Evolutionary conservation across 2,329 filamentous ascomycete genomes (phyloP).

Genomic region (Apiospora marii): DNA sequence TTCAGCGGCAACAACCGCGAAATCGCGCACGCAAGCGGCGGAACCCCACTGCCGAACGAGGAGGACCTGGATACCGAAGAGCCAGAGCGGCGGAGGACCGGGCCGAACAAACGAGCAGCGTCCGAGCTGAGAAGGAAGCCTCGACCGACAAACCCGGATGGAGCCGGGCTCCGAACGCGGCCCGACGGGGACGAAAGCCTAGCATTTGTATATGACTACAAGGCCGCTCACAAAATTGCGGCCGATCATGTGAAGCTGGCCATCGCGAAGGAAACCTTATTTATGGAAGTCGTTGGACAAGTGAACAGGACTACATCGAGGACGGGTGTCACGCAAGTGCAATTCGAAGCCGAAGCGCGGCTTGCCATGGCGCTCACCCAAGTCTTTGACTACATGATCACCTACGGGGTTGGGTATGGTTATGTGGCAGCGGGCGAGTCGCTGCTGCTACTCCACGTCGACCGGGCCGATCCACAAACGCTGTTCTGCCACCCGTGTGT

Average conservation of each 20-base stretch:
- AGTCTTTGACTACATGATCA: slow-evolving; percentile 35
- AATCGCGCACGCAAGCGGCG: slow-evolving; percentile 21
- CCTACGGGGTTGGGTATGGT: slow-evolving; percentile 35
- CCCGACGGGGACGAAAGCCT: slow-evolving; percentile 18
- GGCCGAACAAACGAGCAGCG: slow-evolving; percentile 29
- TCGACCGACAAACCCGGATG: slow-evolving; percentile 27
- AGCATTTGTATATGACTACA: slow-evolving; percentile 26
- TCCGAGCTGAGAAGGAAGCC: slow-evolving; percentile 25
- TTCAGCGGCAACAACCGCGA: slow-evolving; percentile 29
- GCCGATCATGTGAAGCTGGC: slow-evolving; percentile 21
- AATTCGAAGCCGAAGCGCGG: slow-evolving; percentile 25
- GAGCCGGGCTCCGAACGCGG: slow-evolving; percentile 12
- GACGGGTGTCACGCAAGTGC: not conserved
- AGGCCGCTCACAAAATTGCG: slow-evolving; percentile 22
- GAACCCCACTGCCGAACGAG: not conserved
- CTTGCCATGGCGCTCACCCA: slow-evolving; percentile 35
- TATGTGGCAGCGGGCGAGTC: slow-evolving; percentile 38
- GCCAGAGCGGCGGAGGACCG: slow-evolving; percentile 26
- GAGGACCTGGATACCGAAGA: slow-evolving; percentile 23
- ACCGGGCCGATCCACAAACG: slow-evolving; percentile 29
- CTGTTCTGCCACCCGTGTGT: slow-evolving; percentile 33
- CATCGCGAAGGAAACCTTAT: no score
- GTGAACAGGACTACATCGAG: slow-evolving; percentile 13
- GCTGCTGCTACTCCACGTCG: slow-evolving; percentile 37
- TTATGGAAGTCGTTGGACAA: slow-evolving; percentile 22